A percentile compares a stretch with the other conserved stretches of the same genome.
Conservation (phyloP, 176 grass and related monocot genomes). For the Triticum timopheevii region DNA sequence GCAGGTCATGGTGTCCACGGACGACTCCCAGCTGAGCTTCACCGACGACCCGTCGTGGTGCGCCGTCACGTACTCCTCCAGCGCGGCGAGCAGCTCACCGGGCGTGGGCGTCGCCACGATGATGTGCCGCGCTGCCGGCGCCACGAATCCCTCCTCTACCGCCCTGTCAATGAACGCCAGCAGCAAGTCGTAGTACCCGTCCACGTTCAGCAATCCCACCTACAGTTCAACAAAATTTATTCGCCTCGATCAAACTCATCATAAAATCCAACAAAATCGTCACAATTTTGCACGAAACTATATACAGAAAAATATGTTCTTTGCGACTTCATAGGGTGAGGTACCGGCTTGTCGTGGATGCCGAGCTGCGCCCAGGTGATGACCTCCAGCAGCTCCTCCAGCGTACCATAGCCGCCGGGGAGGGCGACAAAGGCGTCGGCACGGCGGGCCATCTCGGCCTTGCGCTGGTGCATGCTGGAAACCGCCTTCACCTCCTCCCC, state of each 20-base stretch:
- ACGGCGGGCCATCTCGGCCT: conserved; percentile 63
- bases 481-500: conserved; percentile 41
- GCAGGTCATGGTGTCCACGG: not conserved
- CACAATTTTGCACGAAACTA: no score
- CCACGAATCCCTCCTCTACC: conserved; percentile 56
- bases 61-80: not conserved
- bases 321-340: no score
- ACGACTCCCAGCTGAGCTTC: not conserved
- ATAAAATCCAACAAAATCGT: no score
- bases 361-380: conserved; percentile 48
- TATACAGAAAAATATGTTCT: no score
- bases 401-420: conserved; percentile 29
- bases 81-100: conserved; percentile 23
- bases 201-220: conserved; percentile 64
- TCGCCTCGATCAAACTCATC: no score
- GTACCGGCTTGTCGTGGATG: conserved; percentile 68
- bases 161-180: conserved; percentile 58
- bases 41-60: not conserved
- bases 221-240: not conserved
- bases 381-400: conserved; percentile 63
- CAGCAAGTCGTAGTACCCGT: conserved; percentile 69
- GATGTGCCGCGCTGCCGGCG: conserved; percentile 35
- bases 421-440: conserved; percentile 71
- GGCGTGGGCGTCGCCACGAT: conserved; percentile 29
- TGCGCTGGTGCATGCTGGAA: conserved; percentile 55